These are phyloP conservation scores for Aspergillus puulaauensis DNA, from an alignment of 2,329 filamentous ascomycete genomes.

Conservation along the genomic window DNA sequence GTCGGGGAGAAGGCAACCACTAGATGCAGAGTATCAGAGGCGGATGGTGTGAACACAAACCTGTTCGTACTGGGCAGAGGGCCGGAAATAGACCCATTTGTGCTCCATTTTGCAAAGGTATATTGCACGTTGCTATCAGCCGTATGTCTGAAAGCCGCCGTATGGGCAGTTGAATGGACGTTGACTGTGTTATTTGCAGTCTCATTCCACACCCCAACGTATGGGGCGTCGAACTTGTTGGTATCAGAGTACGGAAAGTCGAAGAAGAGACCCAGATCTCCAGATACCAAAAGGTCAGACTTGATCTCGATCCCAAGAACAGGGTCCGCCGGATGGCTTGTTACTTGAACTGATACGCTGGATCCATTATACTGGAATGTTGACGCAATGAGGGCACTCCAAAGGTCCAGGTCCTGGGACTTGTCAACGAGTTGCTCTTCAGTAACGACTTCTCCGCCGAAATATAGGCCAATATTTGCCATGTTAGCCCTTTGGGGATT, in stretches of 20 bases:
- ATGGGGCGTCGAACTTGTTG: slow-evolving; percentile 57
- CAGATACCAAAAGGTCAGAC: slow-evolving; percentile 43
- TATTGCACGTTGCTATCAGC: neutral
- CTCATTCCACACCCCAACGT: slow-evolving; percentile 53
- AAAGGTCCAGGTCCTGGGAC: slow-evolving; percentile 8
- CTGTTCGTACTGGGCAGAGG: neutral
- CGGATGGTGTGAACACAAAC: neutral
- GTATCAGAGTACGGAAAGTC: slow-evolving; percentile 52
- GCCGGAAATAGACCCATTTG: neutral
- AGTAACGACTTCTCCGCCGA: slow-evolving; percentile 34
- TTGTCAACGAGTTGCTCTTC: slow-evolving; percentile 33
- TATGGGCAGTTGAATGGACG: neutral
- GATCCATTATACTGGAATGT: neutral
- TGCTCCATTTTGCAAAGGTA: neutral
- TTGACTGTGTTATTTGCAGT: slow-evolving; percentile 27
- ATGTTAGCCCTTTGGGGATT: slow-evolving; percentile 56
- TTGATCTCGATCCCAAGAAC: slow-evolving; percentile 13
- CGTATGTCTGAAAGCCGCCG: neutral
- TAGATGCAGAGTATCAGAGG: neutral
- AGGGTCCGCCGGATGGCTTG: neutral
- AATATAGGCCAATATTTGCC: slow-evolving; percentile 49
- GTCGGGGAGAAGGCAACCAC: neutral
- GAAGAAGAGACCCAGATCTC: slow-evolving; percentile 49
- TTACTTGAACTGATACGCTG: neutral
- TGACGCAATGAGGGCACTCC: slow-evolving; percentile 1